Conservation (phyloP, 73 alveolate genomes). For the Blepharisma japonicum region DNA sequence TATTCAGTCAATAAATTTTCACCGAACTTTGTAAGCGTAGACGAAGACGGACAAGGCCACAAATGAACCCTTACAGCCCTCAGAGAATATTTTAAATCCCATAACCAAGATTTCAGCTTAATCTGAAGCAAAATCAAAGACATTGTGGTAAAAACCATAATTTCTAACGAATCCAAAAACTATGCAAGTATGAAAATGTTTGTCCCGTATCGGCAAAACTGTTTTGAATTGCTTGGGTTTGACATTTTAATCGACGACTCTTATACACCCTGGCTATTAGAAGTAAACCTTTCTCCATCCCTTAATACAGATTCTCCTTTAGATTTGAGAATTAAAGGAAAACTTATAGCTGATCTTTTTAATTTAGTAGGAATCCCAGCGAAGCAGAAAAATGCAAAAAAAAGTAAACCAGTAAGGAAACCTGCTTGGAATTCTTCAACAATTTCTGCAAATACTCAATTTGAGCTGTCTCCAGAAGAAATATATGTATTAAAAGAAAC, state of each 20-base stretch:
- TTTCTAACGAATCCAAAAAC: conserved; percentile 66
- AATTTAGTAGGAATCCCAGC: conserved; percentile 23
- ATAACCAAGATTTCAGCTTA: conserved; percentile 35
- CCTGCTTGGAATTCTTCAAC: too few species aligned
- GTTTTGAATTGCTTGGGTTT: conserved; percentile 81
- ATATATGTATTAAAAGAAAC: conserved; percentile 46
- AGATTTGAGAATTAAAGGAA: conserved; percentile 63
- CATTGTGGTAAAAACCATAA: conserved; percentile 75
- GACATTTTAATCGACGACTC: conserved; percentile 69
- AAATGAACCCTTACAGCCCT: conserved; percentile 68
- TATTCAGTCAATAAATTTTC: conserved; percentile 83
- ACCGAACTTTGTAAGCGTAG: conserved; percentile 69
- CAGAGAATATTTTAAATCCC: conserved; percentile 40
- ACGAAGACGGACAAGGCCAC: conserved; percentile 77
- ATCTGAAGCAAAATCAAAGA: conserved; percentile 71
- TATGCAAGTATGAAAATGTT: conserved; percentile 70
- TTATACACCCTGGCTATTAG: conserved; percentile 81
- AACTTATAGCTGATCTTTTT: conserved; percentile 55
- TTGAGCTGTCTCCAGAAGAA: neutral
- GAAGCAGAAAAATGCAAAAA: too few species aligned
- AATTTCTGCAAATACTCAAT: too few species aligned
- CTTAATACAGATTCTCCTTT: conserved; percentile 62
- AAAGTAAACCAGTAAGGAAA: too few species aligned
- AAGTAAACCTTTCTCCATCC: conserved; percentile 79
- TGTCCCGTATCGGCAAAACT: conserved; percentile 69